Evolutionary conservation across 495 filamentous ascomycete genomes (phyloP).

Genomic region (Saxophila tyrrhenica): DNA sequence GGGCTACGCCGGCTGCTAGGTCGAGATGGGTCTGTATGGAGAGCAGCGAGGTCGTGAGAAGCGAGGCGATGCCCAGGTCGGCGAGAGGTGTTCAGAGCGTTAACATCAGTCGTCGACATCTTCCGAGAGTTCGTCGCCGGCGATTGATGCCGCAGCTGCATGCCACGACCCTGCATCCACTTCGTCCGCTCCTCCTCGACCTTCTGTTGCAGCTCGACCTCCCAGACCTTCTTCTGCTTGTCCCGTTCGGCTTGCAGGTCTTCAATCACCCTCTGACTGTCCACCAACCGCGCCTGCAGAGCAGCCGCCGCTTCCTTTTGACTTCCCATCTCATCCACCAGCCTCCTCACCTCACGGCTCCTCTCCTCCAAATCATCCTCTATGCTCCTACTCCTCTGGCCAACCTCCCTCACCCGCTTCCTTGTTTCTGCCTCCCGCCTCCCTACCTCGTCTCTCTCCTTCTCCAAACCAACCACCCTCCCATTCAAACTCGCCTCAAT

Average conservation of each 20-base stretch:
- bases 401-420: slow-evolving; percentile 73
- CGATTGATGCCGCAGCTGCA: slow-evolving; percentile 18
- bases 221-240: slow-evolving; percentile 57
- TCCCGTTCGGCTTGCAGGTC: slow-evolving; percentile 51
- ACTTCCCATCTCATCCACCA: slow-evolving; percentile 46
- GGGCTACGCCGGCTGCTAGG: neutral
- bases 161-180: slow-evolving; percentile 50
- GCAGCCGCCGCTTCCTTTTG: slow-evolving; percentile 53
- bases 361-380: slow-evolving; percentile 76
- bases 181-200: slow-evolving; percentile 63
- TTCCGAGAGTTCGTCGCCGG: slow-evolving; percentile 19
- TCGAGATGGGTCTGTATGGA: slow-evolving; percentile 24
- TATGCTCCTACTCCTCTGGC: slow-evolving; percentile 57
- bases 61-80: slow-evolving; percentile 15
- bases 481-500: slow-evolving; percentile 74
- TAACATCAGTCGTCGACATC: slow-evolving; percentile 16
- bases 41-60: slow-evolving; percentile 28
- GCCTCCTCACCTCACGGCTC: slow-evolving; percentile 49
- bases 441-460: slow-evolving; percentile 76
- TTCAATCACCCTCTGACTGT: slow-evolving; percentile 50
- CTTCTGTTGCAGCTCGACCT: slow-evolving; percentile 48
- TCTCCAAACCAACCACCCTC: slow-evolving; percentile 64
- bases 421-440: slow-evolving; percentile 75
- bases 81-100: slow-evolving; percentile 17
- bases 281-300: slow-evolving; percentile 51